Conservation (phyloP, 306 rosid species). For the Potentilla sterilis region DNA sequence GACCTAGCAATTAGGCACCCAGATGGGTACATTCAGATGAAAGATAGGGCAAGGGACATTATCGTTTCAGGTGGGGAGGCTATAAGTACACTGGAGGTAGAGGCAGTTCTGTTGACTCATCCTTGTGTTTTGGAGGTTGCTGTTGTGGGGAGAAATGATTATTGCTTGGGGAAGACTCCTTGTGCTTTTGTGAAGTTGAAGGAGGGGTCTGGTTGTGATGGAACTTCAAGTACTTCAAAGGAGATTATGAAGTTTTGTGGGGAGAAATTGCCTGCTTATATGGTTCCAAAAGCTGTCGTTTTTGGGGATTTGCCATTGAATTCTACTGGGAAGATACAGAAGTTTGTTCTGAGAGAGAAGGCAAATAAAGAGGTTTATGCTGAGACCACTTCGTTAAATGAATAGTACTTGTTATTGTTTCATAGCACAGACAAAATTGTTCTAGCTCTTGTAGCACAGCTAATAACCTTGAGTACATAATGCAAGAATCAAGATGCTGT, state of each 20-base stretch:
- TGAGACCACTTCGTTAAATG: neutral
- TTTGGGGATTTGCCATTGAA: constrained; percentile 76
- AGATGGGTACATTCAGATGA: constrained; percentile 58
- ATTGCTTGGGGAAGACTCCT: constrained; percentile 29
- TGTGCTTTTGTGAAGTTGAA: constrained; percentile 63
- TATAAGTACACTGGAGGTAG: constrained; percentile 71
- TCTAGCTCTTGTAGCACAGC: no score
- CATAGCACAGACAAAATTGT: no score
- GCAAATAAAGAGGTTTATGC: constrained; percentile 19
- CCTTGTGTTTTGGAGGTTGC: constrained; percentile 68
- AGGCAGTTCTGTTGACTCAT: constrained; percentile 64
- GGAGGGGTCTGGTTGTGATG: constrained; percentile 34
- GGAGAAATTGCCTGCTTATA: constrained; percentile 42
- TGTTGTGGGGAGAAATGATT: constrained; percentile 56
- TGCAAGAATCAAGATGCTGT: no score
- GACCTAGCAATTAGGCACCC: constrained; percentile 54
- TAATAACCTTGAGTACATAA: no score
- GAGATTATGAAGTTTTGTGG: constrained; percentile 62
- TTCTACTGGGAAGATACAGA: constrained; percentile 84
- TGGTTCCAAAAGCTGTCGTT: constrained; percentile 62
- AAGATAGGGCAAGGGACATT: constrained; percentile 67
- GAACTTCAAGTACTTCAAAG: constrained; percentile 23
- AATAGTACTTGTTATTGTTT: neutral
- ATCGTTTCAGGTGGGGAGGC: constrained; percentile 36
- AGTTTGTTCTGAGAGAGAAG: constrained; percentile 55